These are phyloP conservation scores for Zostera marina DNA, from an alignment of 116 monocot genomes.

Conservation along the genomic window DNA sequence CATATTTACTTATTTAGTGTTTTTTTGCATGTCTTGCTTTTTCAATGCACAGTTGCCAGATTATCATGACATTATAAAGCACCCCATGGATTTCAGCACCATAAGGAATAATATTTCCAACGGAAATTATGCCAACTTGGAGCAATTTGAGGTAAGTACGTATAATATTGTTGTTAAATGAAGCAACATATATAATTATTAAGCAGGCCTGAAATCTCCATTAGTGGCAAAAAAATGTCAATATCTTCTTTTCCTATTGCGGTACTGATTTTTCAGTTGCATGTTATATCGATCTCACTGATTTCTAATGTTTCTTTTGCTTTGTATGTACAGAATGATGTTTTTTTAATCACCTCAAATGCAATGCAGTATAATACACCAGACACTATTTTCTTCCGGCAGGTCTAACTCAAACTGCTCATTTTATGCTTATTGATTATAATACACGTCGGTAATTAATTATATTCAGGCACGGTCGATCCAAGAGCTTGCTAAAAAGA, in stretches of 20 bases:
- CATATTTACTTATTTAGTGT: neutral
- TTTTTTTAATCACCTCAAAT: slow-evolving; percentile 57
- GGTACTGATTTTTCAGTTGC: neutral
- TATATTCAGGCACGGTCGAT: slow-evolving; percentile 42
- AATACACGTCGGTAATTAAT: neutral
- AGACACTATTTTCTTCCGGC: slow-evolving; percentile 67
- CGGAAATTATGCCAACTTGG: slow-evolving; percentile 38
- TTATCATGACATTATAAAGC: slow-evolving; percentile 59
- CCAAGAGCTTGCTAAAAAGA: slow-evolving; percentile 54
- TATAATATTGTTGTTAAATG: too few species aligned
- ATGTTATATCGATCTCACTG: neutral
- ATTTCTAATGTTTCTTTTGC: neutral
- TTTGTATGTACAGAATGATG: slow-evolving; percentile 46
- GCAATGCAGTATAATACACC: slow-evolving; percentile 81
- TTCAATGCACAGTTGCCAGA: slow-evolving; percentile 47
- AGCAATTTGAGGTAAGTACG: slow-evolving; percentile 57
- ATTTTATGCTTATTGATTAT: neutral
- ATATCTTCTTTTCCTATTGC: too few species aligned
- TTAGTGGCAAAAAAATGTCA: too few species aligned
- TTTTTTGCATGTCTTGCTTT: neutral
- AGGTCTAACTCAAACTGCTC: slow-evolving; percentile 14
- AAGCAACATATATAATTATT: too few species aligned
- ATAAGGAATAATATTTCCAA: slow-evolving; percentile 40
- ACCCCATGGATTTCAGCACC: slow-evolving; percentile 76
- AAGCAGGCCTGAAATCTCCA: too few species aligned